Evolutionary conservation across 176 grass and related monocot genomes (phyloP).

Genomic region (Panicum miliaceum): DNA sequence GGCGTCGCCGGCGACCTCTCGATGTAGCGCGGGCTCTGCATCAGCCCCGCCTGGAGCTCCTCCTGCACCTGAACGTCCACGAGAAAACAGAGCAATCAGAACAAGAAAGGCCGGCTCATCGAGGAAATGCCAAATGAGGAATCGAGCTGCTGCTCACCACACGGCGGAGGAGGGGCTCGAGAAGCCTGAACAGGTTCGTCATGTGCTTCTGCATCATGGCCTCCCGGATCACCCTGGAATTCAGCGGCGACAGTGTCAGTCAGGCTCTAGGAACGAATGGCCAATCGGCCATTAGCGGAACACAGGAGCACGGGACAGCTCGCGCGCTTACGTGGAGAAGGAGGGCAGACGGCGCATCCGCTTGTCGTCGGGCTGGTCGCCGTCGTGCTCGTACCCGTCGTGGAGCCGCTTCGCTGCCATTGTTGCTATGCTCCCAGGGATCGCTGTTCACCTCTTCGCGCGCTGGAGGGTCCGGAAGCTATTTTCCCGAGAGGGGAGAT

Average conservation of each 20-base stretch:
- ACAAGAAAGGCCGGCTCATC: neutral
- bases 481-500: constrained; percentile 6
- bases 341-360: constrained; percentile 61
- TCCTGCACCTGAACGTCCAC: constrained; percentile 68
- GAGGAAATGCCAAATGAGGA: neutral
- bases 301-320: neutral
- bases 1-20: constrained; percentile 41
- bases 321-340: constrained; percentile 59
- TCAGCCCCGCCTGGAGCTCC: constrained; percentile 71
- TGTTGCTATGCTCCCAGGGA: neutral
- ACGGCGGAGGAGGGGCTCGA: constrained; percentile 77
- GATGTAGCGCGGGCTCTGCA: constrained; percentile 44
- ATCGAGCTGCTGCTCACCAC: constrained; percentile 53
- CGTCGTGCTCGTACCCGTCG: constrained; percentile 54
- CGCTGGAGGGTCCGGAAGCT: neutral
- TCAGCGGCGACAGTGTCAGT: neutral
- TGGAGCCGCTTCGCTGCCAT: constrained; percentile 76
- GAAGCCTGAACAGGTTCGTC: constrained; percentile 41
- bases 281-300: neutral
- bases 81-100: constrained; percentile 35
- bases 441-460: neutral
- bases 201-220: constrained; percentile 66
- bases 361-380: constrained; percentile 61
- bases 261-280: neutral
- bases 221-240: constrained; percentile 74